Conservation (phyloP, 345 rosid genomes). For the Citrus maxima region DNA sequence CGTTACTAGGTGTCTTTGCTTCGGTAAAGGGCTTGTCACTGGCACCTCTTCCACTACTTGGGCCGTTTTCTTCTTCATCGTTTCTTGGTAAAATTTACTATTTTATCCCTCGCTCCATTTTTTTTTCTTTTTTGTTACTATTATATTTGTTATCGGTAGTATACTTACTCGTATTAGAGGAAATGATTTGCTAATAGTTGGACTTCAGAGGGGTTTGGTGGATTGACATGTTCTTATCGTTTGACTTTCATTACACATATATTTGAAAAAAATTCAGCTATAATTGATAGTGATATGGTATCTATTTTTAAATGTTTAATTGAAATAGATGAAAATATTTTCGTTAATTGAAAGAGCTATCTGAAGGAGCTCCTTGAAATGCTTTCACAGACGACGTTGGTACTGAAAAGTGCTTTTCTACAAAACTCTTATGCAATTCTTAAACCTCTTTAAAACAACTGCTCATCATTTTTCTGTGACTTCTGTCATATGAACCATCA, state of each 20-base stretch:
- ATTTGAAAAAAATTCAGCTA: too few relatives aligned
- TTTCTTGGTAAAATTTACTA: slow-evolving; percentile 63
- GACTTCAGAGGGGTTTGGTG: neutral
- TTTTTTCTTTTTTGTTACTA: neutral
- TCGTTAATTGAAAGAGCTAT: neutral
- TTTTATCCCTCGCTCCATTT: neutral
- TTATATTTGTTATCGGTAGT: neutral
- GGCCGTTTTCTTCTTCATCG: slow-evolving; percentile 74
- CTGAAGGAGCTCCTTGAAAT: neutral
- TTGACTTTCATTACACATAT: neutral
- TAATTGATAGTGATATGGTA: too few relatives aligned
- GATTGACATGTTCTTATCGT: neutral
- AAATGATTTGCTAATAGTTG: too few relatives aligned
- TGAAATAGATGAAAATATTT: neutral
- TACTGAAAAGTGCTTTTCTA: neutral
- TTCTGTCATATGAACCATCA: neutral
- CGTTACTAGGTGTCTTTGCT: slow-evolving; percentile 88
- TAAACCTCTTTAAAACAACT: neutral
- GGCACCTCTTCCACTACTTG: slow-evolving; percentile 57
- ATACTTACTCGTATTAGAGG: neutral
- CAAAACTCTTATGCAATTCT: neutral
- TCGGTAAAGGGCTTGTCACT: slow-evolving; percentile 67
- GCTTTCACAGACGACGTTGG: neutral
- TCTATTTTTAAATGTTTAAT: neutral
- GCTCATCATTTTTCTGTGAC: neutral